Evolutionary conservation across 2,329 filamentous ascomycete genomes (phyloP), one percentile per base, ranked within the genome.

Genomic region (Neonectria punicea): DNA sequence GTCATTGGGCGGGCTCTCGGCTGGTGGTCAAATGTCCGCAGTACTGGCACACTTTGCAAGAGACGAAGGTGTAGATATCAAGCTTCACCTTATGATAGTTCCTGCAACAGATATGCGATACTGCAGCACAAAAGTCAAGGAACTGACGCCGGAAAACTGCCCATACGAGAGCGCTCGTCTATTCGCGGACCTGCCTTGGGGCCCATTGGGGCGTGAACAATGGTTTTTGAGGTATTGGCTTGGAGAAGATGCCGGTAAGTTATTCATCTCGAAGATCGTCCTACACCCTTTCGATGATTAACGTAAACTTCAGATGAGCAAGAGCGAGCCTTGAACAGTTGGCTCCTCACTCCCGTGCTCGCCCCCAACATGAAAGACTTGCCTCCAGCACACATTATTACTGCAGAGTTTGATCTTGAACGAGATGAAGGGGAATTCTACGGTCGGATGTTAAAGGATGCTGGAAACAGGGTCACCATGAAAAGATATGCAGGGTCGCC

Each of bases 371-470:
- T 79, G 16, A 30, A 60, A 3, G 59, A 68, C 7, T 53, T 79
- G 10, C 73, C 77, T 0, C 72, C 67, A 2, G 76, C 76, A 1
- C 72, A 79, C 11, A 73, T 80, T 9, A 60, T 80, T 39, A 79
- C 77, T 1, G 78, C 78, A 2, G 77, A 79, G 53, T 77, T 79
- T 58, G 78, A 80, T 55, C 58, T 77, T 6, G 67, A 77, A 55
- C 69, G 78, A n/a, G 78, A 80, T 63, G 75, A 80, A 54, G 76
- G 76, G 4, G 74, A 78, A 32, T 60, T 66, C 10, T 76, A 76
- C 49, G 71, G 73, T 4, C 13, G 62, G 0, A 44, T 76, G 18
- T 50, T 78, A 8, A 25, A 36, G 11, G 43, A 71, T 1, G 69
- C 69, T 4, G 75, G 75, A 1, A 75, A 74, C 28, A 14, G 49